phyloP scores from a whole-genome alignment of 192 early-diverging fungal genomes.

The Coemansia guatemalensis region DNA sequence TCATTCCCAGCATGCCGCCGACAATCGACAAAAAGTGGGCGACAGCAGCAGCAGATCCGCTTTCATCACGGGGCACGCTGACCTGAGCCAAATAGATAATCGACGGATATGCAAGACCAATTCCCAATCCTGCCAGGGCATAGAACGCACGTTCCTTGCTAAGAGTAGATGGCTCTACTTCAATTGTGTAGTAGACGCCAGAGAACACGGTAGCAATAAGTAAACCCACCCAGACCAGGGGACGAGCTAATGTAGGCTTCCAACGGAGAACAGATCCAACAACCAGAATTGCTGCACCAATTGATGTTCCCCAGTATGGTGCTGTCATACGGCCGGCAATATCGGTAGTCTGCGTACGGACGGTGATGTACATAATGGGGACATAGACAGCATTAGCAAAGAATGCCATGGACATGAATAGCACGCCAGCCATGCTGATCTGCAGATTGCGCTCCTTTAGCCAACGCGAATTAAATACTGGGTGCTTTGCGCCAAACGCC shows the following conservation, averaged over 20 bases:
- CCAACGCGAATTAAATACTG: constrained; percentile 42
- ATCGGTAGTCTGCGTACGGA: constrained; percentile 16
- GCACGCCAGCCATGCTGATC: constrained; percentile 37
- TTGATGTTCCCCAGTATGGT: constrained; percentile 41
- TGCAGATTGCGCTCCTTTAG: constrained; percentile 49
- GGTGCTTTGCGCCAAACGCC: constrained; percentile 20
- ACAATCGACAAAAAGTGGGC: constrained; percentile 49
- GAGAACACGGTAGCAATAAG: constrained; percentile 32
- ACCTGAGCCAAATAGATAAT: constrained; percentile 37
- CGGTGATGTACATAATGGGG: constrained; percentile 49
- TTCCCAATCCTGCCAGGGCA: constrained; percentile 37
- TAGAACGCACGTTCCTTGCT: constrained; percentile 42
- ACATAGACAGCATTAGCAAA: constrained; percentile 33
- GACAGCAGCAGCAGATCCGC: constrained; percentile 30
- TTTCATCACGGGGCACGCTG: constrained; percentile 35
- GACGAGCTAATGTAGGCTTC: constrained; percentile 21
- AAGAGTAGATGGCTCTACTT: constrained; percentile 9
- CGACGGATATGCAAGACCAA: constrained; percentile 34
- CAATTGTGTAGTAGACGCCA: constrained; percentile 45
- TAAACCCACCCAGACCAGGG: constrained; percentile 34
- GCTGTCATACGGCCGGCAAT: constrained; percentile 36
- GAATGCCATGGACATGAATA: constrained; percentile 47
- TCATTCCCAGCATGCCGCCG: constrained; percentile 50
- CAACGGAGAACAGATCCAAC: constrained; percentile 20
- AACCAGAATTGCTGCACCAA: constrained; percentile 25